Conservation (phyloP, 495 filamentous ascomycete species). For the Hypoxylon subgilvum region DNA sequence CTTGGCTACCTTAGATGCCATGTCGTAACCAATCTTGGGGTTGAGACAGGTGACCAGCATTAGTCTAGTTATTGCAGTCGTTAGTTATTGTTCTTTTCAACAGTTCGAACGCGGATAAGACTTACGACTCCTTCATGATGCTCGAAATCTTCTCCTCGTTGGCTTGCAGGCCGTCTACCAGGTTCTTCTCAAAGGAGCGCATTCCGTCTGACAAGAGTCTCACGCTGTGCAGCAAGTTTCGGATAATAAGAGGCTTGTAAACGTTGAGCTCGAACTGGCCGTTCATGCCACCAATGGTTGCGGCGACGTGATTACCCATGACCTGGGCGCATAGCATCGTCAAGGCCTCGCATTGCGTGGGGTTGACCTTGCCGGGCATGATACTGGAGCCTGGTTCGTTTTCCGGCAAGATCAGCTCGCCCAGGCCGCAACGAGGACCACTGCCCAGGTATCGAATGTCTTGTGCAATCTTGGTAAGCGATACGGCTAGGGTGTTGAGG, state of each 20-base stretch:
- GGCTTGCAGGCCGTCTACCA: constrained; percentile 85
- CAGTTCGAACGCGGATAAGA: constrained; percentile 16
- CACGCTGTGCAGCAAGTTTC: constrained; percentile 89
- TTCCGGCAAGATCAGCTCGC: constrained; percentile 89
- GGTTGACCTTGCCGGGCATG: constrained; percentile 99
- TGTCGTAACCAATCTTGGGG: constrained; percentile 98
- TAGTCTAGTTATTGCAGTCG: constrained; percentile 60
- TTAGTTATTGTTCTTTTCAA: constrained; percentile 3
- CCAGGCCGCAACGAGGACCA: constrained; percentile 92
- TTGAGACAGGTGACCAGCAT: constrained; percentile 99
- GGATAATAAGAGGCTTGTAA: constrained; percentile 96
- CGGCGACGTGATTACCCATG: constrained; percentile 93
- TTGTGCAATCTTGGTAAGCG: constrained; percentile 97
- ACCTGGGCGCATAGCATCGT: constrained; percentile 98
- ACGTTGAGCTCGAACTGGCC: constrained; percentile 99
- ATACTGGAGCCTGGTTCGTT: constrained; percentile 97
- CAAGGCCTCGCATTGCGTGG: constrained; percentile 95
- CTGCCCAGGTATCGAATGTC: constrained; percentile 97
- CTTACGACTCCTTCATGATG: constrained; percentile 83
- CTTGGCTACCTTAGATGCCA: constrained; percentile 98
- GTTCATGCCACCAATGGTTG: constrained; percentile 92
- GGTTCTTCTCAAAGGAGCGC: constrained; percentile 90
- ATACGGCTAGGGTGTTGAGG: constrained; percentile 89
- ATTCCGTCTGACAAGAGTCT: constrained; percentile 89
- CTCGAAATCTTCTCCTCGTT: constrained; percentile 88